These are phyloP conservation scores for Hapsidospora chrysogenum DNA, from an alignment of 495 filamentous ascomycete species.

Conservation along the genomic window DNA sequence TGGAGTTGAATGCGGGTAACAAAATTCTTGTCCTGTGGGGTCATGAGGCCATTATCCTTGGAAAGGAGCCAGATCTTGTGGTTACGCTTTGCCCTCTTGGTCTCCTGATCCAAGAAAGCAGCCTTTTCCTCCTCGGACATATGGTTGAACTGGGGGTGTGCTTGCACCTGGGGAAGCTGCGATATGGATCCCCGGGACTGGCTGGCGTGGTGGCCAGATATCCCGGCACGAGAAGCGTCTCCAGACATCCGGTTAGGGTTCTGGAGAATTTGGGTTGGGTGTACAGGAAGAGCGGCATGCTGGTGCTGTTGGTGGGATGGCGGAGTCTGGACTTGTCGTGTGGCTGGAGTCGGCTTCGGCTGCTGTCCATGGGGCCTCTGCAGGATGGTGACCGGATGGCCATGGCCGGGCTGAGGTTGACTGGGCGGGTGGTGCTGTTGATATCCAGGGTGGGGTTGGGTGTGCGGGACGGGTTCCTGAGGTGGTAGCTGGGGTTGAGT, in stretches of 20 bases:
- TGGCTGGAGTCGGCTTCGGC: no score
- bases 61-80: constrained; percentile 95
- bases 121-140: constrained; percentile 65
- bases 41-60: constrained; percentile 94
- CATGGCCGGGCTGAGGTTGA: constrained; percentile 14
- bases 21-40: constrained; percentile 98
- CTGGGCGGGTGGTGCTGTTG: constrained; percentile 13
- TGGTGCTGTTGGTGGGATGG: constrained; percentile 27
- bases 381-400: constrained; percentile 26
- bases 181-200: constrained; percentile 20
- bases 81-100: constrained; percentile 89
- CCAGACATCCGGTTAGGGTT: constrained; percentile 27
- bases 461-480: constrained; percentile 10
- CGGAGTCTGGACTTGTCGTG: constrained; percentile 10
- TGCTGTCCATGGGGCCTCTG: constrained; percentile 23
- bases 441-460: constrained; percentile 12
- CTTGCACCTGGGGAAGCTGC: constrained; percentile 25
- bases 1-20: constrained; percentile 96
- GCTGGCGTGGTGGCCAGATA: constrained; percentile 16
- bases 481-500: constrained; percentile 13
- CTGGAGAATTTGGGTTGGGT: constrained; percentile 40
- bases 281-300: constrained; percentile 25
- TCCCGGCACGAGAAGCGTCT: constrained; percentile 15
- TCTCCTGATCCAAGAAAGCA: constrained; percentile 72
- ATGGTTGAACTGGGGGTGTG: constrained; percentile 60